A percentile compares a stretch with the other conserved stretches of the same genome.
Conservation (phyloP, 805 yeast species). For the Saccharomycopsis selenospora region DNA sequence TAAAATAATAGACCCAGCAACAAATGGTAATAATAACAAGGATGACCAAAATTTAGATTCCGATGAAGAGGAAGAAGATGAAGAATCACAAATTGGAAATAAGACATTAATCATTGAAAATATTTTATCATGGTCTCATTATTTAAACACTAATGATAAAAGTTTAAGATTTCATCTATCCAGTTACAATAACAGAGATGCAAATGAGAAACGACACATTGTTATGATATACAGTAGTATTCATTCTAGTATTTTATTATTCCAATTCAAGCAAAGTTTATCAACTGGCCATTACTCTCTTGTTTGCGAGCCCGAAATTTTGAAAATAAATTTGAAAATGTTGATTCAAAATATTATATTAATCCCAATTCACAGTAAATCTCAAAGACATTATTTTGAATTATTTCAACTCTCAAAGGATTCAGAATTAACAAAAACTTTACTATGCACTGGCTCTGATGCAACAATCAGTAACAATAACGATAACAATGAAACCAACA, state of each 20-base stretch:
- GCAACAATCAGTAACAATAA: no score
- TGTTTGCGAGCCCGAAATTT: background rate
- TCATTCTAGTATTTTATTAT: background rate
- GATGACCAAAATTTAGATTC: background rate
- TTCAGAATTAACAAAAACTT: background rate
- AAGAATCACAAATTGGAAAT: background rate
- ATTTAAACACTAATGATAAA: conserved; percentile 45
- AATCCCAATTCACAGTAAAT: background rate
- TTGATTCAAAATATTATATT: background rate
- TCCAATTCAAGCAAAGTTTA: background rate
- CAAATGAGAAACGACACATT: background rate
- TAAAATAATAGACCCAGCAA: background rate
- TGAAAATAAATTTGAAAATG: background rate
- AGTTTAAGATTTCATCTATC: conserved; percentile 30
- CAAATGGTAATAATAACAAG: background rate
- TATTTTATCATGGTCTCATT: conserved; percentile 65
- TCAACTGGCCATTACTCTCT: background rate
- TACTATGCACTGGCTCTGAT: background rate
- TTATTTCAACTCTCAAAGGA: background rate
- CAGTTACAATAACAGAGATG: background rate
- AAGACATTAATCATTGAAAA: background rate
- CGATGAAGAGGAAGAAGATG: background rate
- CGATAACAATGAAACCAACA: no score
- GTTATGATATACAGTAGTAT: background rate
- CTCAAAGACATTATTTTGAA: background rate